Base-by-base conservation (phyloP, 2,329 filamentous ascomycete genomes). In the Aspergillus bombycis region DNA sequence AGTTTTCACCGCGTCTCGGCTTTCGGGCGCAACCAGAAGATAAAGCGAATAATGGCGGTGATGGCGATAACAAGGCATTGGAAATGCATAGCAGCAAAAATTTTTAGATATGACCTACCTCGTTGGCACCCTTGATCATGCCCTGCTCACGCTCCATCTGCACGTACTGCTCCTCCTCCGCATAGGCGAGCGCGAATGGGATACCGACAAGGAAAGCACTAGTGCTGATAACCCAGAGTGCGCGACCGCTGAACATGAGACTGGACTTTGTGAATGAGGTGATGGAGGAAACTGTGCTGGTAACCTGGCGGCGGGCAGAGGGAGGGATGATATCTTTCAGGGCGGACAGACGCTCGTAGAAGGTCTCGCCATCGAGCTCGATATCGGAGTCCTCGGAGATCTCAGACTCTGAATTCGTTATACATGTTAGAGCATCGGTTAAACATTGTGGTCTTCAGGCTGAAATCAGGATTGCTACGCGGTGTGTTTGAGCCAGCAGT, bases 81-180 rank as follows among this genome's bases (percentile, higher is more conserved):
- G 14, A 36, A 32, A 53, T 21, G n/a, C 43, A 57, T 38, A 52
- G 50, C 9, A 45, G 19, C 11, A 34, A 28, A 21, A 52, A 38
- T 11, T 53, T 34, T 26, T 11, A 60, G 28, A 21, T 26, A 28
- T 55, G 64, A 80, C 83, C 72, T 74, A 90, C 88, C 84, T 97
- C 92, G 76, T 91, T 90, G 67, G 93, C 93, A 75, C 91, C 88
- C 86, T 97, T 92, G 79, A 95, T 91, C 92, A 97, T 95, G 80
- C 91, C 89, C 87, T 94, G 93, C 84, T 97, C 94, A 80, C 93
- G 89, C 88, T 99, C 95, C 93, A 97, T 96, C 84, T 97, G 94
- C 69, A 94, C 85, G 78, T 96, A 89, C 84, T 97, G 92, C 85
- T 97, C 93, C 84, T 99, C 95, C 85, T 99, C 95, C 68, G 91